These are phyloP conservation scores for Yarrowia porcina DNA, from an alignment of 805 yeast genomes.

Conservation along the genomic window DNA sequence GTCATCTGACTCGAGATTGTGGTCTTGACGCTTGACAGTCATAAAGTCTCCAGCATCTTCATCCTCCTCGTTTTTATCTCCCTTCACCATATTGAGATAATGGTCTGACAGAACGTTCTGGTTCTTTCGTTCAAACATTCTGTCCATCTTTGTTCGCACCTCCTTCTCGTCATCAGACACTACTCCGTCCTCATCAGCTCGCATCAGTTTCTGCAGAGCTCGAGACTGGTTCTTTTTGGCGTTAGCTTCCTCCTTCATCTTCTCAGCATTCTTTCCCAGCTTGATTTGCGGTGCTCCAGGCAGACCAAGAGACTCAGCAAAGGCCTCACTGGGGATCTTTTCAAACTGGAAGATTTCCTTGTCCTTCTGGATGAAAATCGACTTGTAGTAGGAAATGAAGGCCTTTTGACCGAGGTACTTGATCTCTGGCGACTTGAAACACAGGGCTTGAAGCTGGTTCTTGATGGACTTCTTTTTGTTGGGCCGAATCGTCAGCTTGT, in stretches of 20 bases:
- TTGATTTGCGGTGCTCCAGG: constrained; percentile 96
- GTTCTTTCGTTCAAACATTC: constrained; percentile 92
- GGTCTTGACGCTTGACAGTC: constrained; percentile 74
- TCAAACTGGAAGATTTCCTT: constrained; percentile 79
- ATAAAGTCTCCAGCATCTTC: constrained; percentile 70
- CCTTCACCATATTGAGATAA: constrained; percentile 67
- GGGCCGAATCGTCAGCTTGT: constrained; percentile 68
- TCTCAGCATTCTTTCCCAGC: constrained; percentile 45
- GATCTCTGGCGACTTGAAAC: constrained; percentile 87
- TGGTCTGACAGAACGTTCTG: constrained; percentile 90
- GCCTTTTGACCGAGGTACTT: constrained; percentile 96
- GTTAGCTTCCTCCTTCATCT: constrained; percentile 52
- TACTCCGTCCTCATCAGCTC: constrained; percentile 64
- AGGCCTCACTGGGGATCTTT: constrained; percentile 73
- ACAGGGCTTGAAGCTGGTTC: constrained; percentile 80
- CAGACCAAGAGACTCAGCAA: constrained; percentile 82
- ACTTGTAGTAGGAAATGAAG: constrained; percentile 83
- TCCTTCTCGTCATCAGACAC: constrained; percentile 43
- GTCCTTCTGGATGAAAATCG: constrained; percentile 82
- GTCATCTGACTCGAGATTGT: constrained; percentile 58
- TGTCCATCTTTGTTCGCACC: constrained; percentile 83
- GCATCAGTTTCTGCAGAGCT: constrained; percentile 55
- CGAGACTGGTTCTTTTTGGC: constrained; percentile 73
- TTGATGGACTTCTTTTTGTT: constrained; percentile 70
- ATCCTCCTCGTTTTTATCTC: constrained; percentile 40